Evolutionary conservation across 2,329 filamentous ascomycete species (phyloP).

Genomic region (Venturia oleaginea): DNA sequence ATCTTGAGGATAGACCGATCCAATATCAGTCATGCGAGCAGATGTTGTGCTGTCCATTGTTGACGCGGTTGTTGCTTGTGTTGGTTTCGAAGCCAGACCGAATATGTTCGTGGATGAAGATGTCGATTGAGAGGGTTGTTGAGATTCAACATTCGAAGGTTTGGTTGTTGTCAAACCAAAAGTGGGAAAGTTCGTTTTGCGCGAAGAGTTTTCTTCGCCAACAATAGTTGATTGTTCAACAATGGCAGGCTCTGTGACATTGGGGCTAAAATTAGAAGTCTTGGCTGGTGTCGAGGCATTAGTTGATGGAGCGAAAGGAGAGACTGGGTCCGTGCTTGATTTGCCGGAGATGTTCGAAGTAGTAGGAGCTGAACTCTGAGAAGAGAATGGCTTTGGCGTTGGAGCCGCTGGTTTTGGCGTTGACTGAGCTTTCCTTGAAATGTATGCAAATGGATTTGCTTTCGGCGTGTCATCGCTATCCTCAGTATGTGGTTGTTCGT

Average conservation of each 20-base stretch:
- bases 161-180: background rate
- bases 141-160: background rate
- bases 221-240: background rate
- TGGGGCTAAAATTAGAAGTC: background rate
- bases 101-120: background rate
- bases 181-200: background rate
- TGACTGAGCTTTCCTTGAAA: background rate
- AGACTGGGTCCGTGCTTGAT: background rate
- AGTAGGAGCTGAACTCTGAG: background rate
- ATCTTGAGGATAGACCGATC: background rate
- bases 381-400: background rate
- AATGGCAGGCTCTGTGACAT: background rate
- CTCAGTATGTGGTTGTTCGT: background rate
- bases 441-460: conserved; percentile 11
- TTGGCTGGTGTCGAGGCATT: background rate
- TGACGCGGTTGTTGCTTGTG: background rate
- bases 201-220: background rate
- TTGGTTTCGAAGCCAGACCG: background rate
- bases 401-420: background rate
- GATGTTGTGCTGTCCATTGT: background rate
- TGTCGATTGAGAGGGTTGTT: background rate
- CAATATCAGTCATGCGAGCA: background rate
- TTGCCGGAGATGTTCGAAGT: conserved; percentile 3
- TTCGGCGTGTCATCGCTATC: background rate
- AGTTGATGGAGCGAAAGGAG: background rate